Evolutionary conservation across 2,329 filamentous ascomycete species (phyloP), one percentile per base, ranked within the genome.

Genomic region (Mollisia scopiformis): DNA sequence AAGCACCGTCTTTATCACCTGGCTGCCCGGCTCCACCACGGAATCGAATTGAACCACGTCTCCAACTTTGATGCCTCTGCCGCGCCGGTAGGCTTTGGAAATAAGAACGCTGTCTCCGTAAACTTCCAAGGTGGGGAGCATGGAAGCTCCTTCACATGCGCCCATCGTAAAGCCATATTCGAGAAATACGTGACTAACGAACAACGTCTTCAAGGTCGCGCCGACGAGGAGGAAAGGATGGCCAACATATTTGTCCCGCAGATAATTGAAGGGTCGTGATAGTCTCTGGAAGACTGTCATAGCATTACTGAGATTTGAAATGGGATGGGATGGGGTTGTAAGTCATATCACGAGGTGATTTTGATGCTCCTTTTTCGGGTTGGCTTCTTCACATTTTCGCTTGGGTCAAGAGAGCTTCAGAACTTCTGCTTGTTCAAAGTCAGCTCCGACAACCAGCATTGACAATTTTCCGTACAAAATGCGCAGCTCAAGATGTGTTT

Each of bases 11-110:
- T 99, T 99, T 55, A 93, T 84, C 13, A 87, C 91, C 60, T 78
- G 77, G 58, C 76, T 75, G 7, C 82, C 79, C 13, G 83, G 76
- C 62, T 88, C 84, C 43, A 88, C 80, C 16, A 95, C 95, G 68
- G 93, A 90, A 59, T 85, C 83, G 75, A 91, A 96, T 25, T 84
- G 83, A 52, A 98, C 87, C 11, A 97, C 77, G 75, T 99, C 95
- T 28, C 95, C 95, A n/a, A 97, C 88, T 68, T 77, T 75, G 33
- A 91, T 75, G 13, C 79, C 81, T 23, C 88, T 84, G 3, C 94
- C 94, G 30, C 85, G 81, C 6, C 89, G 85, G 75, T 89, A 84
- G n/a, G 81, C 78, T 67, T 87, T 87, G 62, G 87, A 87, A 56
- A 91, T 84, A 13, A 93, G 74, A 50, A 94, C 80, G 75, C 80